Evolutionary conservation across 345 rosid genomes (phyloP).

Genomic region (Draba incana): DNA sequence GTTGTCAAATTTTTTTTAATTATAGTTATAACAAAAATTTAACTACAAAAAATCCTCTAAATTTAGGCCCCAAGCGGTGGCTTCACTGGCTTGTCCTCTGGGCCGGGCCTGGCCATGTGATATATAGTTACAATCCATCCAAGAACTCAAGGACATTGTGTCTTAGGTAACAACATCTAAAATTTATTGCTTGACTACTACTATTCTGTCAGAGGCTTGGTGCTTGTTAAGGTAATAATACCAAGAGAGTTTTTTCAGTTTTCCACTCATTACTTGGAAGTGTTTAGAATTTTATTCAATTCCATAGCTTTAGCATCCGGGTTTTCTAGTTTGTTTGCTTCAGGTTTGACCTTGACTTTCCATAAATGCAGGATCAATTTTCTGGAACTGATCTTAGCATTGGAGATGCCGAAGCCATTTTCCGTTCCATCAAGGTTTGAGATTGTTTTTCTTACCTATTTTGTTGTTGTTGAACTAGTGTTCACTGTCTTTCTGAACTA

Average conservation of each 20-base stretch:
- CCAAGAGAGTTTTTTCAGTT: too few species aligned
- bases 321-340: neutral
- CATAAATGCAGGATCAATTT: conserved; percentile 60
- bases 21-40: too few species aligned
- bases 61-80: too few species aligned
- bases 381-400: conserved; percentile 63
- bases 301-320: conserved; percentile 4
- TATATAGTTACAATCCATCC: too few species aligned
- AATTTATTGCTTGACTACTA: conserved; percentile 79
- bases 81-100: too few species aligned
- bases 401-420: conserved; percentile 71
- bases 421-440: conserved; percentile 86
- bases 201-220: conserved; percentile 71
- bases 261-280: neutral
- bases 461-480: conserved; percentile 11
- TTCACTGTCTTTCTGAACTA: conserved; percentile 8
- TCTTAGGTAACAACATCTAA: too few species aligned
- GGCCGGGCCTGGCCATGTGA: too few species aligned
- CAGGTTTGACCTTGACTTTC: conserved; percentile 19
- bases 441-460: conserved; percentile 16
- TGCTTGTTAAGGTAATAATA: conserved; percentile 78
- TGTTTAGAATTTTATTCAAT: conserved; percentile 4
- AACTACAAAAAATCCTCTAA: too few species aligned
- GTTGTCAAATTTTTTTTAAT: too few species aligned
- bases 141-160: too few species aligned